Evolutionary conservation across 805 yeast genomes (phyloP).

Genomic region (Kluyveromyces starmeri): DNA sequence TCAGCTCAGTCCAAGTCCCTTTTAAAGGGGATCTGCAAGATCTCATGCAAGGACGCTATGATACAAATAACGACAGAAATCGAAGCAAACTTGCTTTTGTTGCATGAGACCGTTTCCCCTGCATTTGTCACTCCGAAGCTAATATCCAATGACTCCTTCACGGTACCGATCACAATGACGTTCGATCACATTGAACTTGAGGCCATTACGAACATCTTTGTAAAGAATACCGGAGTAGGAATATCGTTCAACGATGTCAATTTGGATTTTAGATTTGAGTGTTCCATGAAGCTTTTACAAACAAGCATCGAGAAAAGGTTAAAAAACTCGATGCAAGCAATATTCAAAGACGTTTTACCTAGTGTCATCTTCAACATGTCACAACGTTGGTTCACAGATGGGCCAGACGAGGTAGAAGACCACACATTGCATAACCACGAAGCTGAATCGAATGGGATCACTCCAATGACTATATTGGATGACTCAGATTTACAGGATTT

Average conservation of each 20-base stretch:
- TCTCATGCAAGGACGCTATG: conserved; percentile 26
- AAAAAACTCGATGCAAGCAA: conserved; percentile 26
- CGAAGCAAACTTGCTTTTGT: conserved; percentile 27
- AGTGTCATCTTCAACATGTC: conserved; percentile 29
- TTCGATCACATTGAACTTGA: conserved; percentile 27
- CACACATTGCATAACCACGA: conserved; percentile 5
- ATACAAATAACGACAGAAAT: conserved; percentile 28
- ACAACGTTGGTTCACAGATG: conserved; percentile 25
- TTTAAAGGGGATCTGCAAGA: conserved; percentile 28
- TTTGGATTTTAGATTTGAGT: conserved; percentile 28
- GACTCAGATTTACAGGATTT: conserved; percentile 33
- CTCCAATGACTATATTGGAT: conserved; percentile 18
- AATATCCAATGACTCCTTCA: conserved; percentile 27
- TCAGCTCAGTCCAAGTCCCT: conserved; percentile 26
- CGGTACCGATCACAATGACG: conserved; percentile 29
- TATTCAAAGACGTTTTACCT: conserved; percentile 29
- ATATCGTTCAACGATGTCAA: conserved; percentile 31
- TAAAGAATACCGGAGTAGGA: conserved; percentile 27
- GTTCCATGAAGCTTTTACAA: conserved; percentile 29
- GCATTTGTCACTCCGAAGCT: conserved; percentile 25
- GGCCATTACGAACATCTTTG: conserved; percentile 28
- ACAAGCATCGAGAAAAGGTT: conserved; percentile 28
- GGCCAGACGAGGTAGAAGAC: conserved; percentile 6
- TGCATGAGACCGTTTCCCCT: conserved; percentile 22
- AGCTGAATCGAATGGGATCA: conserved; percentile 3